Percentiles rank a stretch among this genome's conserved stretches.
These are phyloP conservation scores for Leccinum olivaceopallidum DNA, from an alignment of 768 basidiomycete species.

Conservation along the genomic window DNA sequence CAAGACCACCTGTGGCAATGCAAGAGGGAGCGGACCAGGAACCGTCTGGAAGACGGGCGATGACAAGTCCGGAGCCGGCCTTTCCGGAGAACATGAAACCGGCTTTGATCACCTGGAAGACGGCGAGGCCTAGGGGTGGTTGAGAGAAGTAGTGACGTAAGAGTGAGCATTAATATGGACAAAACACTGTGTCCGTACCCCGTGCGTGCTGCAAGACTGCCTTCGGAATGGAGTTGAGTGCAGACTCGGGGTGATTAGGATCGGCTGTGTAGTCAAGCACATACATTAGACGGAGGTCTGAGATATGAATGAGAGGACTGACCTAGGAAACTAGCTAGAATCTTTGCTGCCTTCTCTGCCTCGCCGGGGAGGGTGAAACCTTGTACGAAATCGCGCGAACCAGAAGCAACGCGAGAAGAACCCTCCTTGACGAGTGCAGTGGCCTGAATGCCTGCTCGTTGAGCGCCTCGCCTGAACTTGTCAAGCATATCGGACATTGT, in stretches of 20 bases:
- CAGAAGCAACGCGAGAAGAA: conserved; percentile 66
- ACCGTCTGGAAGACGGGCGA: conserved; percentile 90
- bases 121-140: conserved; percentile 68
- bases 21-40: conserved; percentile 97
- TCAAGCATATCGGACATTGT: conserved; percentile 62
- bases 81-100: conserved; percentile 96
- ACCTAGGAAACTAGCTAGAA: conserved; percentile 91
- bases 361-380: conserved; percentile 90
- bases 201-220: conserved; percentile 86
- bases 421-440: conserved; percentile 71
- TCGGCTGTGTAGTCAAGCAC: conserved; percentile 58
- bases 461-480: conserved; percentile 78
- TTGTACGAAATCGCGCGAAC: conserved; percentile 77
- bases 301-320: conserved; percentile 17
- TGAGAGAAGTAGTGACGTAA: neutral
- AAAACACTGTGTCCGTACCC: conserved; percentile 49
- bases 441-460: conserved; percentile 81
- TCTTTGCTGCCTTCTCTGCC: conserved; percentile 92
- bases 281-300: neutral
- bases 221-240: conserved; percentile 93
- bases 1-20: conserved; percentile 93
- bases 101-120: conserved; percentile 92
- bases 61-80: conserved; percentile 90
- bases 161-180: neutral
- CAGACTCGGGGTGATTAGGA: conserved; percentile 83